phyloP scores from a whole-genome alignment of 2,329 filamentous ascomycete genomes.

The Pyrenophora graminea region DNA sequence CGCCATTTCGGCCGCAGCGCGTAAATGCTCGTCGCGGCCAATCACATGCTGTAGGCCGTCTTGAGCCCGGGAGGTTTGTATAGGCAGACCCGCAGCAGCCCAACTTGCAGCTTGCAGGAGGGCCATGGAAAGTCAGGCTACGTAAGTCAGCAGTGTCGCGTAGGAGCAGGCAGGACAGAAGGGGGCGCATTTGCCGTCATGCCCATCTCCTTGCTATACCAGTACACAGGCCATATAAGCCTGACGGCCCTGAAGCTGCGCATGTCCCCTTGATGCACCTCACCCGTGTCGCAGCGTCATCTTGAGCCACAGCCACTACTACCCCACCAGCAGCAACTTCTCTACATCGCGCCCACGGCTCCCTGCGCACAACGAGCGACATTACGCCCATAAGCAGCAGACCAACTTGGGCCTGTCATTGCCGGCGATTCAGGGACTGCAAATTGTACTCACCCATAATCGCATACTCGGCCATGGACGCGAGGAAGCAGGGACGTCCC shows the following conservation, averaged over 20 bases:
- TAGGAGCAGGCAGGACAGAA: slow-evolving; percentile 14
- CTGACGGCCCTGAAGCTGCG: neutral
- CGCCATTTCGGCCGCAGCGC: slow-evolving; percentile 38
- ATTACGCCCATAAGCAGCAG: slow-evolving; percentile 30
- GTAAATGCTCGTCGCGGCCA: slow-evolving; percentile 28
- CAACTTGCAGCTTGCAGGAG: slow-evolving; percentile 24
- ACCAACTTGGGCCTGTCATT: slow-evolving; percentile 31
- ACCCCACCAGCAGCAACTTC: slow-evolving; percentile 21
- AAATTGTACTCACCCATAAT: slow-evolving; percentile 7
- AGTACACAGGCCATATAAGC: slow-evolving; percentile 6
- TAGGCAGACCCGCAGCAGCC: slow-evolving; percentile 26
- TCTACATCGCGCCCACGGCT: slow-evolving; percentile 13
- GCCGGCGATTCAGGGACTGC: slow-evolving; percentile 26
- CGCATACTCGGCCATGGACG: slow-evolving; percentile 45
- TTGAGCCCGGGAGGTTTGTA: slow-evolving; percentile 19
- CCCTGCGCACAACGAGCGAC: slow-evolving; percentile 18
- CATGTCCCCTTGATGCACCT: slow-evolving; percentile 12
- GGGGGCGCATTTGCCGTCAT: slow-evolving; percentile 16
- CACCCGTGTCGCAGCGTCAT: slow-evolving; percentile 16
- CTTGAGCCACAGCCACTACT: slow-evolving; percentile 16
- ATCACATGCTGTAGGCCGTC: slow-evolving; percentile 28
- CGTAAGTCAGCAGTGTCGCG: slow-evolving; percentile 33
- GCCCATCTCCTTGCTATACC: slow-evolving; percentile 1
- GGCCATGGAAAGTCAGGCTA: slow-evolving; percentile 24
- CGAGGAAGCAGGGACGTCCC: slow-evolving; percentile 65